These are phyloP conservation scores for Fusarium verrucosum DNA, from an alignment of 2,329 filamentous ascomycete species.

Conservation along the genomic window DNA sequence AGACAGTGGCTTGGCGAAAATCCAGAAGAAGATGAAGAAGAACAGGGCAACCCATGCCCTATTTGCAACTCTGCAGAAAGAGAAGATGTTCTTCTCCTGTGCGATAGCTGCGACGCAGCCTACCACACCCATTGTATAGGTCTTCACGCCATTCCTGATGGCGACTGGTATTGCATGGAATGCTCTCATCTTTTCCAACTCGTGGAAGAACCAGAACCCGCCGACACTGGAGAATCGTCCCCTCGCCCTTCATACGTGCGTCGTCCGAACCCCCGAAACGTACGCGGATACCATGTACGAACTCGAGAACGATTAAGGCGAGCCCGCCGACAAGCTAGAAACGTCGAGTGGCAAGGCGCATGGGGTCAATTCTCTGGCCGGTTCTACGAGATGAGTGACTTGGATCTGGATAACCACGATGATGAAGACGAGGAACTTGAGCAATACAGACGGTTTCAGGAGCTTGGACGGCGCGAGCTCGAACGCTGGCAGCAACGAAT, in stretches of 20 bases:
- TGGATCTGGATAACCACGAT: constrained; percentile 54
- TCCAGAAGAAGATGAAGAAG: constrained; percentile 77
- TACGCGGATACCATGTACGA: constrained; percentile 55
- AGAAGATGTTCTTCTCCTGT: constrained; percentile 86
- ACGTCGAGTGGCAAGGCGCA: constrained; percentile 86
- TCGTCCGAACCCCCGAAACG: constrained; percentile 47
- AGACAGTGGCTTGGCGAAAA: constrained; percentile 75
- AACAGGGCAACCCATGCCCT: constrained; percentile 77
- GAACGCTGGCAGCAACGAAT: constrained; percentile 86
- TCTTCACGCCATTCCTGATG: constrained; percentile 77
- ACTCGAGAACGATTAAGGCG: constrained; percentile 67
- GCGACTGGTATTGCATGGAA: constrained; percentile 90
- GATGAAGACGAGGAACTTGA: constrained; percentile 77
- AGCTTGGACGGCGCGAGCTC: constrained; percentile 66
- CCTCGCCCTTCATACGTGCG: constrained; percentile 45
- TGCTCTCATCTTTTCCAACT: constrained; percentile 67
- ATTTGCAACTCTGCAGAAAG: constrained; percentile 84
- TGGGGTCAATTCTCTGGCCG: constrained; percentile 73
- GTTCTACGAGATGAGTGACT: constrained; percentile 66
- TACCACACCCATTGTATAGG: constrained; percentile 95
- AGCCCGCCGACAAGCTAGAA: constrained; percentile 71
- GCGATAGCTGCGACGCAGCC: constrained; percentile 87
- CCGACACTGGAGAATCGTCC: constrained; percentile 49
- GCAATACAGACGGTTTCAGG: constrained; percentile 63
- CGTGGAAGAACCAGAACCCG: constrained; percentile 45